phyloP scores from a whole-genome alignment of 306 rosid genomes.

The Alnus glutinosa region DNA sequence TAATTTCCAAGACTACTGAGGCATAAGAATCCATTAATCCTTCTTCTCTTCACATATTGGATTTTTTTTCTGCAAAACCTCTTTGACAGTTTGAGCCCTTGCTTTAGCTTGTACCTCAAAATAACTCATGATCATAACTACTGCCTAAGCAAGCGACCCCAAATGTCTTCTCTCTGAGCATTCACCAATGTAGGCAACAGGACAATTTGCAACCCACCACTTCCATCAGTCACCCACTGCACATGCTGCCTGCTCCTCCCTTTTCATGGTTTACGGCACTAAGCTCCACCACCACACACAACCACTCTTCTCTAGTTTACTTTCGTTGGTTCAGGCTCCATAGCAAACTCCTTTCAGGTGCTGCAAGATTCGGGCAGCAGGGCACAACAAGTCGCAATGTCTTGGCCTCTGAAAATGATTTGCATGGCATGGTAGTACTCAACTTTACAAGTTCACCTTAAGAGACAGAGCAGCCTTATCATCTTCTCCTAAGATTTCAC shows the following conservation, averaged over 20 bases:
- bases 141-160: neutral
- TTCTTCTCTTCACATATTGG: neutral
- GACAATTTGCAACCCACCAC: neutral
- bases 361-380: neutral
- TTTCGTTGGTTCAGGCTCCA: neutral
- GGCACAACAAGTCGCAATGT: neutral
- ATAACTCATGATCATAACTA: neutral
- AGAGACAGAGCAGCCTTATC: neutral
- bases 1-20: neutral
- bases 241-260: neutral
- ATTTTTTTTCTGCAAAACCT: neutral
- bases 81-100: neutral
- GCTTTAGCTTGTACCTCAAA: neutral
- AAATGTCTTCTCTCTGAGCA: neutral
- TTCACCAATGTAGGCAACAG: neutral
- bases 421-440: neutral
- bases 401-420: no score
- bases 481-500: neutral
- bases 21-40: neutral
- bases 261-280: neutral
- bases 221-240: constrained; percentile 1
- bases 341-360: neutral
- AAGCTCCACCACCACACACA: neutral
- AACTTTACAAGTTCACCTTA: neutral
- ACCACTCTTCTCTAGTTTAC: neutral